Base-by-base conservation (phyloP, 768 basidiomycete species). In the Termitomyces sp. region DNA sequence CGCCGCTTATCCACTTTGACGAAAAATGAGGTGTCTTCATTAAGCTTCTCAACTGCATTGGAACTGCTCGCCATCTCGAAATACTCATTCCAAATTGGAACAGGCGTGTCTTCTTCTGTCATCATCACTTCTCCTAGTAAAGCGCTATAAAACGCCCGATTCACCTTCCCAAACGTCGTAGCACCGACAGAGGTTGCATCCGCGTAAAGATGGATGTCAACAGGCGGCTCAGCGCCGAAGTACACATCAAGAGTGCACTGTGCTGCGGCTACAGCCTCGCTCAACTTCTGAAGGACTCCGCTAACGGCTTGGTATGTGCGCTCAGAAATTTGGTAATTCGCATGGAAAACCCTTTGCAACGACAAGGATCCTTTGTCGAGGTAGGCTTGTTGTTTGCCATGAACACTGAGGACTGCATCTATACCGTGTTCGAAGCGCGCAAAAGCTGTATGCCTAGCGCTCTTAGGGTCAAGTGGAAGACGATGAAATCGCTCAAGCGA, bases 41-140 rank as follows among this genome's bases (percentile, higher is more conserved):
- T 76, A 22, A 81, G 34, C 27, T 66, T 64, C n/a, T 74, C 72
- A 30, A 84, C 52, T 9, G 69, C 68, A 26, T 71, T 71, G 22
- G 58, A 55, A 40, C 80, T 78, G 56, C 74, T 77, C n/a, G 71
- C 49, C n/a, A 71, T 67, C 16, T 75, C 71, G 57, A 84, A 76
- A 55, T 79, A 80, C 18, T 77, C 76, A 49, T 81, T 77, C 82
- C 84, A 85, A 4, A 78, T 57, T 1, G 61, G 56, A 22, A 59
- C 58, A 0, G 57, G n/a, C 12, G 67, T 69, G 4, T 76, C 73
- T 0, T 71, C 67, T 16, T 43, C 48, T 14, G 61, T 62, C 33
- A 80, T 55, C 14, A 76, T 57, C 20, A 53, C 47, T 14, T 72
- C 65, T 7, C 83, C 83, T 5, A 69, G 66, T 24, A 83, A 49